Evolutionary conservation across 345 rosid species (phyloP).

Genomic region (Eucalyptus curtisii): DNA sequence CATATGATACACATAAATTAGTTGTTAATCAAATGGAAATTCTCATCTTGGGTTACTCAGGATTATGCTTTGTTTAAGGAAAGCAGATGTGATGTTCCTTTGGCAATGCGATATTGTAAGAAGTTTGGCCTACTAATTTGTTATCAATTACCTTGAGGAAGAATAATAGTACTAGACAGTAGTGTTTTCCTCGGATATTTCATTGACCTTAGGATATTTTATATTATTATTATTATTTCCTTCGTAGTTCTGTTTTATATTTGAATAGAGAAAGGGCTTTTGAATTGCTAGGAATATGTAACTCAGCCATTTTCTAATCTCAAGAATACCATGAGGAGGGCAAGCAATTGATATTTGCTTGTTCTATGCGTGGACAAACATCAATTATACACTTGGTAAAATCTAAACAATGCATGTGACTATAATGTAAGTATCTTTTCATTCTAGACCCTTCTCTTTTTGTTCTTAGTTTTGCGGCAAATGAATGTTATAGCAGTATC

Average conservation of each 20-base stretch:
- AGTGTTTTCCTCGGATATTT: neutral
- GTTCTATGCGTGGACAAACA: neutral
- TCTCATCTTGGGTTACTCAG: neutral
- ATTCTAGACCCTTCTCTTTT: neutral
- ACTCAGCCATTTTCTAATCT: neutral
- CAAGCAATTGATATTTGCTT: neutral
- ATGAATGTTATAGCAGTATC: neutral
- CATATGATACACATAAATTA: neutral
- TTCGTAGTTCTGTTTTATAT: neutral
- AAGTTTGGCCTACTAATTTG: neutral
- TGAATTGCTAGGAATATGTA: neutral
- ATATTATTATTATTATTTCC: too few relatives aligned
- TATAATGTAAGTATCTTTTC: neutral
- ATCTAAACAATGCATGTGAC: neutral
- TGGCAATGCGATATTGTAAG: neutral
- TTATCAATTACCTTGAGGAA: neutral
- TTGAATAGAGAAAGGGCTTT: neutral
- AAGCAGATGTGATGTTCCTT: neutral
- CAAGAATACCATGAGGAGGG: neutral
- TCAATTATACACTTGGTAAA: neutral
- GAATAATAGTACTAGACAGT: neutral
- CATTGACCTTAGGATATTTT: neutral
- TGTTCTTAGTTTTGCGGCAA: neutral
- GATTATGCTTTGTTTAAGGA: neutral
- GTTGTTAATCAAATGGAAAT: neutral